These are phyloP conservation scores for Uncinocarpus reesii DNA, from an alignment of 2,329 filamentous ascomycete species.

Conservation along the genomic window DNA sequence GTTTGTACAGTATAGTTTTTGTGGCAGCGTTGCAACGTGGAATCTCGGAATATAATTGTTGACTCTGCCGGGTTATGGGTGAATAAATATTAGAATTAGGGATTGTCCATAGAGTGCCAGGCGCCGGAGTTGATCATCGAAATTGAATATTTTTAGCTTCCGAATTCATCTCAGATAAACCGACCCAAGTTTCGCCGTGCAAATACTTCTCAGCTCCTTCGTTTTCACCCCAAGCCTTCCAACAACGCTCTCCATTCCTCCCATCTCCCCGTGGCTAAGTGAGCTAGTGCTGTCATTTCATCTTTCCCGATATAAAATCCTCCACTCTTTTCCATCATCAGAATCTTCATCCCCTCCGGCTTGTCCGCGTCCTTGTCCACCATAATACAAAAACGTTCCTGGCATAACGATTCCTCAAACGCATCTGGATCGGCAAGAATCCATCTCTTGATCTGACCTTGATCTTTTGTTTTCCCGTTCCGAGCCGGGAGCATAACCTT, in stretches of 20 bases:
- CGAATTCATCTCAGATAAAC: too few species aligned
- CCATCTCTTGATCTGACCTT: constrained; percentile 44
- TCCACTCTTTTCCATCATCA: constrained; percentile 73
- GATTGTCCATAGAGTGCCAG: background rate
- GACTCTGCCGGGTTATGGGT: too few species aligned
- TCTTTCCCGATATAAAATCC: constrained; percentile 59
- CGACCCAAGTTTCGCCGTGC: background rate
- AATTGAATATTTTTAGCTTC: background rate
- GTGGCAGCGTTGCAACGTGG: background rate
- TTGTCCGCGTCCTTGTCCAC: constrained; percentile 50
- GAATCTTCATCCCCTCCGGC: constrained; percentile 44
- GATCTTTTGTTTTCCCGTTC: constrained; percentile 40
- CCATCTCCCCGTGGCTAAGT: constrained; percentile 55
- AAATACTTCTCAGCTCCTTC: background rate
- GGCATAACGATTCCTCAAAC: constrained; percentile 76
- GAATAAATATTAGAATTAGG: too few species aligned
- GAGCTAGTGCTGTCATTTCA: constrained; percentile 51
- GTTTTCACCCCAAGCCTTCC: constrained; percentile 14
- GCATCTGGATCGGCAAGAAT: constrained; percentile 78
- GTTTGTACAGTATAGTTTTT: too few species aligned
- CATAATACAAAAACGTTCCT: constrained; percentile 72
- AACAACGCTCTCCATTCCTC: constrained; percentile 44
- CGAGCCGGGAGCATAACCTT: constrained; percentile 27
- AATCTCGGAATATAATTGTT: background rate
- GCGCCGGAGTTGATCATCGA: background rate